Base-by-base conservation (phyloP, 306 rosid species). In the Medicago arabica region DNA sequence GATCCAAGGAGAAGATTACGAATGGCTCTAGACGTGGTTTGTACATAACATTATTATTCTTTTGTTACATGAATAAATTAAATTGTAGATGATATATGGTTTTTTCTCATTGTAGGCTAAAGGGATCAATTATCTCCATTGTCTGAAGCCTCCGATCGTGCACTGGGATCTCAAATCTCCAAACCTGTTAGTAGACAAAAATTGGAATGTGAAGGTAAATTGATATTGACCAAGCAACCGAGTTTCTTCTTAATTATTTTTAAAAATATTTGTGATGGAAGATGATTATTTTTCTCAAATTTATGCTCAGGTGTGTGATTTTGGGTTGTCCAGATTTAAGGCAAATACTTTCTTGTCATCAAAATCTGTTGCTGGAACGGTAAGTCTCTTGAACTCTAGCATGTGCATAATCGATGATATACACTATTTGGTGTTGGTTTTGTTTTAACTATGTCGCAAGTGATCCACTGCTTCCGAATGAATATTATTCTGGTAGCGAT, bases 101-200 rank as follows among this genome's bases (percentile, higher is more conserved):
- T 71, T 71, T 66, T 8, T 57, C 51, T 82, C 50, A 44, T 69
- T 81, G 77, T 87, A 94, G 98, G 98, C 98, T 57, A 94, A 91
- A 85, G 98, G 98, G 69, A 86, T 94, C 85, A 90, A 94, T 82
- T 94, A 94, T 87, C 94, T 94, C 59, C 98, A 94, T 75, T 85
- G 96, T 78, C 85, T 94, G 65, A 88, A 82, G 83, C 98, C 98
- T 75, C 96, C 98, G 1, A 75, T 94, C 3, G 91, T 94, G 63
- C 98, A 94, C 67, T 91, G 97, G 98, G 98, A 94, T 87, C 98
- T 94, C 55, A 94, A 94, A 85, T 88, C 98, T 57, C 98, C 98
- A 14, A 94, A 94, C 79, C 75, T 94, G 71, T 84, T 94, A 64
- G 98, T 94, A 58, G 98, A 94, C 81, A 94, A 82, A 88, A 90